Evolutionary conservation across 2,329 filamentous ascomycete genomes (phyloP).

Genomic region (Colletotrichum sp.): DNA sequence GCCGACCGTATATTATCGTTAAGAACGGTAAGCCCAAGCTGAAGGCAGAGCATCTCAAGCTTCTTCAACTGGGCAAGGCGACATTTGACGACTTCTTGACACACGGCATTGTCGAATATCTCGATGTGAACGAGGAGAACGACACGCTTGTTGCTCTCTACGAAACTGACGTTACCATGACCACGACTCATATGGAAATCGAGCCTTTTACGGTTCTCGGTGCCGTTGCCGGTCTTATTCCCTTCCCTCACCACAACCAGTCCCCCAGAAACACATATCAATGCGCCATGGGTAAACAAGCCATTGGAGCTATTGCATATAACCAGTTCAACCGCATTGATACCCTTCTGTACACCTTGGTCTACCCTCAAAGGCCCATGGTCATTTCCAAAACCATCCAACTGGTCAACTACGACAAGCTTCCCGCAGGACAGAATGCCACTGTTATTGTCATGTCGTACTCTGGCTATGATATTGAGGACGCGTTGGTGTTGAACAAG

Average conservation of each 20-base stretch:
- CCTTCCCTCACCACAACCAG: conserved; percentile 98
- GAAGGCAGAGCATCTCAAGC: conserved; percentile 76
- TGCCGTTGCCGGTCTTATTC: conserved; percentile 93
- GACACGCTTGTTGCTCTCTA: conserved; percentile 92
- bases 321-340: conserved; percentile 98
- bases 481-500: conserved; percentile 96
- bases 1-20: conserved; percentile 93
- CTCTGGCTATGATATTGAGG: conserved; percentile 99
- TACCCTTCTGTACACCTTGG: conserved; percentile 93
- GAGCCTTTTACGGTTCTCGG: conserved; percentile 97
- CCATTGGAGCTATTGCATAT: conserved; percentile 96
- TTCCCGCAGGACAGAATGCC: conserved; percentile 95
- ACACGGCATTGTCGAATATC: conserved; percentile 90
- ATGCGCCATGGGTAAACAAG: conserved; percentile 99
- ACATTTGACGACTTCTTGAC: conserved; percentile 95
- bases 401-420: conserved; percentile 94
- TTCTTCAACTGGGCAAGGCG: conserved; percentile 82
- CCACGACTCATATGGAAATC: conserved; percentile 94
- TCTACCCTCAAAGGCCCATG: conserved; percentile 97
- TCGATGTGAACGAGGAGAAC: conserved; percentile 98
- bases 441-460: conserved; percentile 99
- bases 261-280: conserved; percentile 98
- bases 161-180: conserved; percentile 80
- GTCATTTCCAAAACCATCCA: conserved; percentile 97
- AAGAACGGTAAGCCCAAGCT: conserved; percentile 86